Evolutionary conservation across 805 yeast species (phyloP).

Genomic region (Candida saitoana): DNA sequence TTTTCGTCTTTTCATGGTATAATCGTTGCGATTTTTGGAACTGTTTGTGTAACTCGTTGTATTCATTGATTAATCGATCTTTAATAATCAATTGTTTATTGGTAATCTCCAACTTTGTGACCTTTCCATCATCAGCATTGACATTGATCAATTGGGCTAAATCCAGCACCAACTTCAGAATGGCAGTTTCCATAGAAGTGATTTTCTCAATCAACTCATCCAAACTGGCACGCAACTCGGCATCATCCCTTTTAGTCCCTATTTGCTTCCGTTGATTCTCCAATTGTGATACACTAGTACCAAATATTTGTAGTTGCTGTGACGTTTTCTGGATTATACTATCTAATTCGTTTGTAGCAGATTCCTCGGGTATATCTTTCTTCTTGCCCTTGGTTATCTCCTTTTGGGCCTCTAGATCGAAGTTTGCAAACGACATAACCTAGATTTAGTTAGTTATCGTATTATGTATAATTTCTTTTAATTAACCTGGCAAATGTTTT

Average conservation of each 20-base stretch:
- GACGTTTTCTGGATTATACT: slow-evolving; percentile 33
- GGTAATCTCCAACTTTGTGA: slow-evolving; percentile 24
- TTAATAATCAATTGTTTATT: slow-evolving; percentile 41
- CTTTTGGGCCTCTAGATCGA: slow-evolving; percentile 48
- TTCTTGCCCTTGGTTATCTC: slow-evolving; percentile 11
- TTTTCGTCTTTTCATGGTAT: slow-evolving; percentile 47
- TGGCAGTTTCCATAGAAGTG: slow-evolving; percentile 26
- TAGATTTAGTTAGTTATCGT: too few species aligned
- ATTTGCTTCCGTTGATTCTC: slow-evolving; percentile 47
- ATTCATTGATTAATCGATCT: slow-evolving; percentile 55
- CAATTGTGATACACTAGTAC: slow-evolving; percentile 46
- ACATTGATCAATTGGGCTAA: slow-evolving; percentile 24
- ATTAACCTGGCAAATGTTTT: too few species aligned
- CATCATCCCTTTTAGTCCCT: slow-evolving; percentile 50
- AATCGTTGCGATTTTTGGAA: slow-evolving; percentile 40
- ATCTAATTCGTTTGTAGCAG: slow-evolving; percentile 27
- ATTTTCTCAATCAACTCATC: slow-evolving; percentile 33
- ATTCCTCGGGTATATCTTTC: slow-evolving; percentile 4
- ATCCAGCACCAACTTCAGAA: slow-evolving; percentile 26
- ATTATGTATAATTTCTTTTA: too few species aligned
- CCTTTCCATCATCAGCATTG: slow-evolving; percentile 17
- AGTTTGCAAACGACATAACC: slow-evolving; percentile 59
- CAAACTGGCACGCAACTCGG: slow-evolving; percentile 27
- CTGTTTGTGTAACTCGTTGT: slow-evolving; percentile 44
- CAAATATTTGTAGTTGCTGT: slow-evolving; percentile 42